Conservation (phyloP, 805 yeast species). For the Debaryomyces prosopidis region DNA sequence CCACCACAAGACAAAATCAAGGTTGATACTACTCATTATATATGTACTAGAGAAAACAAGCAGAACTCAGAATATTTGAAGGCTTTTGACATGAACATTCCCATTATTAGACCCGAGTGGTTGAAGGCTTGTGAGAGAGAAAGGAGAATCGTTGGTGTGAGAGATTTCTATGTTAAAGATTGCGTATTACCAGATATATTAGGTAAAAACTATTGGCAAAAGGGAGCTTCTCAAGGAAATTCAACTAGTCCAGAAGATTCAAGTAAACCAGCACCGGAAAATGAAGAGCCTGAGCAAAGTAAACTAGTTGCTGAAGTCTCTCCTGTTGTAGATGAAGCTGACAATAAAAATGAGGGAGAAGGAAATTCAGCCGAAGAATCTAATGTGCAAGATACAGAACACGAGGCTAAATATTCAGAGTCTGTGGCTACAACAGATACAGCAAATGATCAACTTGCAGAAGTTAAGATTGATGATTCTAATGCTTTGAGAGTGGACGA, state of each 20-base stretch:
- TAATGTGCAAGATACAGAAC: not conserved
- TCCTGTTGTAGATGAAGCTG: not conserved
- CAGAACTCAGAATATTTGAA: slow-evolving; percentile 72
- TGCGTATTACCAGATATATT: slow-evolving; percentile 45
- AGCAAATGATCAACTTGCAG: not conserved
- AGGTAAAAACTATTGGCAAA: slow-evolving; percentile 42
- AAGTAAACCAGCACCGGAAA: not conserved
- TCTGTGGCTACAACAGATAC: not conserved
- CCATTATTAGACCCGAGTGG: slow-evolving; percentile 97
- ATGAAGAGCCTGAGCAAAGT: not conserved
- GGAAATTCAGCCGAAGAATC: slow-evolving; percentile 2
- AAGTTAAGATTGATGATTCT: not conserved
- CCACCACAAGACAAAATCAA: slow-evolving; percentile 71
- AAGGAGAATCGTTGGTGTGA: slow-evolving; percentile 87
- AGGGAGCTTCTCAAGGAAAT: not conserved
- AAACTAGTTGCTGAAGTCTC: slow-evolving; percentile 2
- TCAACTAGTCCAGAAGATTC: not conserved
- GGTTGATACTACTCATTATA: slow-evolving; percentile 92
- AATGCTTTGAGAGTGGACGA: not conserved
- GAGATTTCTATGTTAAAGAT: slow-evolving; percentile 74
- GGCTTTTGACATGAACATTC: slow-evolving; percentile 85
- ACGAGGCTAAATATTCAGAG: not conserved
- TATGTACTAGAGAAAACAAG: slow-evolving; percentile 60
- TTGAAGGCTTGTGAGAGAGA: slow-evolving; percentile 89
- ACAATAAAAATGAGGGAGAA: slow-evolving; percentile 2